Evolutionary conservation across 2,329 filamentous ascomycete genomes (phyloP).

Genomic region (Stemphylium beticola): DNA sequence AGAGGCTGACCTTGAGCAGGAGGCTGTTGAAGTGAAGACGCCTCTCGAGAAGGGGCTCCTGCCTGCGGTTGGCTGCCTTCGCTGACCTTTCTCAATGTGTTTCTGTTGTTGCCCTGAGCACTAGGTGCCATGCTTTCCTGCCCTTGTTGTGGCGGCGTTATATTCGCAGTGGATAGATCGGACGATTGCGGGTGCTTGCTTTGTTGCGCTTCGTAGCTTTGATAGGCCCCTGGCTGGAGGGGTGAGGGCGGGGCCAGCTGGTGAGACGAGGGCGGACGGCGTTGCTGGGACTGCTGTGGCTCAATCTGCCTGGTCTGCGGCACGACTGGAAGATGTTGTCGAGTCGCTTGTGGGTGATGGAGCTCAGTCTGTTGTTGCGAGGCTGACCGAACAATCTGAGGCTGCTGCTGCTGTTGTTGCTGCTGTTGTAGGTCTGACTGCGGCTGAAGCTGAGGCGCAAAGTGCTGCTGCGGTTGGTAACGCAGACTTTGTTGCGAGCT

Average conservation of each 20-base stretch:
- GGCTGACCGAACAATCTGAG: slow-evolving; percentile 32
- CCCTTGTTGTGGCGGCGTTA: slow-evolving; percentile 37
- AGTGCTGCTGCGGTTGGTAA: slow-evolving; percentile 36
- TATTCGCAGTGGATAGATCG: slow-evolving; percentile 37
- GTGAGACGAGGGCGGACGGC: slow-evolving; percentile 44
- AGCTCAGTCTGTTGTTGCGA: slow-evolving; percentile 43
- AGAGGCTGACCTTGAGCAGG: slow-evolving; percentile 46
- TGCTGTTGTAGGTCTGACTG: slow-evolving; percentile 36
- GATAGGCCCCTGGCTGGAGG: slow-evolving; percentile 39
- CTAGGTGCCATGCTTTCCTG: slow-evolving; percentile 44
- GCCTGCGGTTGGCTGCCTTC: slow-evolving; percentile 39
- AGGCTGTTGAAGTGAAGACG: slow-evolving; percentile 44
- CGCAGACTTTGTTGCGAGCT: slow-evolving; percentile 31
- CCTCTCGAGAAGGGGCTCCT: slow-evolving; percentile 42
- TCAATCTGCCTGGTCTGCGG: slow-evolving; percentile 38
- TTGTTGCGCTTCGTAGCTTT: slow-evolving; percentile 43
- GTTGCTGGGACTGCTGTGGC: slow-evolving; percentile 38
- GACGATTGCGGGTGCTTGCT: slow-evolving; percentile 30
- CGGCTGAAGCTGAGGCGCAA: slow-evolving; percentile 18
- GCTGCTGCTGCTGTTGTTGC: slow-evolving; percentile 30
- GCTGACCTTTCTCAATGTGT: slow-evolving; percentile 44
- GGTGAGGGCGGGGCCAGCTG: slow-evolving; percentile 46
- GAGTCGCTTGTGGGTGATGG: slow-evolving; percentile 40
- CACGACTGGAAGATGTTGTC: slow-evolving; percentile 38
- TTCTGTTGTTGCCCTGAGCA: slow-evolving; percentile 30